Conservation (phyloP, 257 asterid species). For the Solanum appendiculatum region DNA sequence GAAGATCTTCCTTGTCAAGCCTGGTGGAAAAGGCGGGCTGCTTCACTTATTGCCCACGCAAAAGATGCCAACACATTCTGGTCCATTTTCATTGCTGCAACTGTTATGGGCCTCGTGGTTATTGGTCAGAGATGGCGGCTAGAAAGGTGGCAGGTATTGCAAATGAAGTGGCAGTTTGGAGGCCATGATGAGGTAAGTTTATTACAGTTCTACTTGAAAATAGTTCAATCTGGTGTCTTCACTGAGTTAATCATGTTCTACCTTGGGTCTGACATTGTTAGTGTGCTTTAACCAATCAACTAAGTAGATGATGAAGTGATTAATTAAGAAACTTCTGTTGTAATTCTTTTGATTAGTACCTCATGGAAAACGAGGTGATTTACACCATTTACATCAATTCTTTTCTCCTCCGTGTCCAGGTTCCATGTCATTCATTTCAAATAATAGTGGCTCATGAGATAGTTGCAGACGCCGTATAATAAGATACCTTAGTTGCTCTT, state of each 20-base stretch:
- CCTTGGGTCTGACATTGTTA: neutral
- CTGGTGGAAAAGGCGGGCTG: constrained; percentile 85
- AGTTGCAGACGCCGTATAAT: neutral
- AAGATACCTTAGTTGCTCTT: neutral
- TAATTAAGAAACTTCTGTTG: neutral
- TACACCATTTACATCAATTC: neutral
- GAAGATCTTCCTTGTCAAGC: constrained; percentile 67
- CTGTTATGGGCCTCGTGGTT: constrained; percentile 82
- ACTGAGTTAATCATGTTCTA: neutral
- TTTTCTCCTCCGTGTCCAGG: neutral
- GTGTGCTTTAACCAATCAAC: neutral
- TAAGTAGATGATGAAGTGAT: neutral
- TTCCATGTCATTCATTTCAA: neutral
- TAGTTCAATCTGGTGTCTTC: neutral
- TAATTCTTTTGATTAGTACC: neutral
- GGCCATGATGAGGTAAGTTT: constrained; percentile 41
- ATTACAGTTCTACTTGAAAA: neutral
- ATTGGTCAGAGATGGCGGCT: constrained; percentile 78
- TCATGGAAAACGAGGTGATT: neutral
- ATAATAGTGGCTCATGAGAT: neutral
- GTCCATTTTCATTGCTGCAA: constrained; percentile 77
- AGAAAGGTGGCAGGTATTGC: constrained; percentile 63
- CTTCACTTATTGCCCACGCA: constrained; percentile 55
- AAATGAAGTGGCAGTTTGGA: constrained; percentile 48
- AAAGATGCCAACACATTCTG: constrained; percentile 77